Base-by-base conservation (phyloP, 1,284 basidiomycete species). In the Cutaneotrichosporon dermatis region DNA sequence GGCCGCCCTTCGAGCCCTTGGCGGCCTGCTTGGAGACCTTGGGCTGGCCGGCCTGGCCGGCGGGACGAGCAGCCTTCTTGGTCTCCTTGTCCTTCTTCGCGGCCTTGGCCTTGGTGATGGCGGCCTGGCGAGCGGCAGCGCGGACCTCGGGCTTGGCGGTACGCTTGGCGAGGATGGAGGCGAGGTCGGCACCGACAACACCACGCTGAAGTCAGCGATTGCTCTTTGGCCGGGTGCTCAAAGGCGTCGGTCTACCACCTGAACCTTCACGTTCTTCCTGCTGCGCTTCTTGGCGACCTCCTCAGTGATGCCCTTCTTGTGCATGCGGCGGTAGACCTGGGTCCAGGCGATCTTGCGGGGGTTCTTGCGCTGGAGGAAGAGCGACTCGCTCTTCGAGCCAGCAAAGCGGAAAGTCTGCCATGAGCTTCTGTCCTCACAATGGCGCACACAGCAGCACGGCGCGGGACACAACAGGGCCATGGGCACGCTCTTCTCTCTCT, bases 331-430 rank as follows among this genome's bases (percentile, higher is more conserved):
- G 87, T 91, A 99, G 62, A 93, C 88, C 76, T 86, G 83, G 62
- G 95, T 99, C 96, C 95, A 99, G 68, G 95, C 90, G 81, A 99
- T 93, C 88, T 99, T 98, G 79, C 95, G 91, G 58, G 96, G 95
- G 86, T 99, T 99, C 85, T 99, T 99, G 83, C 95, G 91, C 82
- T 99, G 96, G 65, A 92, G 84, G 89, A 99, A 99, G 70, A 99
- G 89, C 64, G 94, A 98, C 73, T 94, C 86, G 78, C 86, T 89
- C 87, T 96, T 96, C 68, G 89, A 88, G 76, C 80, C 84, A 71
- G 87, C 82, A 80, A 94, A 94, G 78, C 92, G 90, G 88, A 95
- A 95, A 76, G 92, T 85, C 91, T 94, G 74, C 7, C 49, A 55
- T 60, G 37, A 59, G 61, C 44, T 10, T 7, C 13, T 4, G 1